Base-by-base conservation (phyloP, 495 filamentous ascomycete species). In the Jackrogersella multiformis region DNA sequence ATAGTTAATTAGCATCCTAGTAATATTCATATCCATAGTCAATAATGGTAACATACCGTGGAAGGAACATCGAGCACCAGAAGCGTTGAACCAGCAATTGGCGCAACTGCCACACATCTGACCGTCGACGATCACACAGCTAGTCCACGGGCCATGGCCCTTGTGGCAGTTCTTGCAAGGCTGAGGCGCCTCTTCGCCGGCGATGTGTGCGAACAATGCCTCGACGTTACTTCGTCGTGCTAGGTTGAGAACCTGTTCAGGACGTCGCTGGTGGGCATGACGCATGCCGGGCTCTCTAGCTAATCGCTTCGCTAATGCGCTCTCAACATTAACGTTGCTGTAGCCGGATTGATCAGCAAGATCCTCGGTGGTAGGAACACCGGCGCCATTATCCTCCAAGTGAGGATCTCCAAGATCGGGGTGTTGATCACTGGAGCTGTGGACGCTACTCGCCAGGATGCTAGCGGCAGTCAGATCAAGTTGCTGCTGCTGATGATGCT, bases 81-180 rank as follows among this genome's bases (percentile, higher is more conserved):
- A 81, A 5, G 81, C 81, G 30, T 84, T 84, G 56, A 82, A 84
- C 81, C 81, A 84, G 59, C 81, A 84, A 56, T 84, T 84, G 36
- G 81, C 79, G 48, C 81, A 84, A 41, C 80, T 82, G 4, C 80
- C 80, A 34, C 81, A 84, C 80, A 84, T 82, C 67, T 84, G 80
- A 6, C 81, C 81, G 23, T 82, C 79, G 23, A 82, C 77, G 8
- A 84, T 56, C 23, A 84, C 72, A 57, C 81, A 84, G 13, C 66
- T 76, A 0, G 72, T 79, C 81, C 81, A 84, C 1, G 81, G 81
- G 0, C 81, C 81, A 26, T 84, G 80, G 16, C 81, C 81, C 59
- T 84, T 84, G 67, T 82, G 80, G 64, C 81, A 84, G 66, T 82
- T 82, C 71, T 84, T 84, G 45, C 81, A 84, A 6, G 78, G 80